These are phyloP conservation scores for Plasmopara muralis DNA, from an alignment of 352 stramenopile species.

Conservation along the genomic window DNA sequence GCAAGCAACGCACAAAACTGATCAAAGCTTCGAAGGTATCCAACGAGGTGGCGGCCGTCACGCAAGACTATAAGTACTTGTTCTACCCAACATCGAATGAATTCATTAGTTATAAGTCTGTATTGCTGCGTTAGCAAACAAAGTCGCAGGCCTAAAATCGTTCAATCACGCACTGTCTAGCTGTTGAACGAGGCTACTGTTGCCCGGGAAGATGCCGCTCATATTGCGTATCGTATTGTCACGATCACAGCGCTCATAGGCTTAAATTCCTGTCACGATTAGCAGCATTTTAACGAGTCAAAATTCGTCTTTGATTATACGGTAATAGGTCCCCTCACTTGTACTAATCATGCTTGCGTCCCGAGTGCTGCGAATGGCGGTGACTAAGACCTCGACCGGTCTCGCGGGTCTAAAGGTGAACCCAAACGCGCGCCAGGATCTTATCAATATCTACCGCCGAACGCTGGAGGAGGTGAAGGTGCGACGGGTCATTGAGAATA, in stretches of 20 bases:
- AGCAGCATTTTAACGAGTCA: background rate
- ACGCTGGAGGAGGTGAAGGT: constrained; percentile 80
- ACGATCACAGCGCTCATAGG: constrained; percentile 2
- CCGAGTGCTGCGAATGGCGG: constrained; percentile 75
- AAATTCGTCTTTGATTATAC: constrained; percentile 3
- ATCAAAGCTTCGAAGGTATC: constrained; percentile 84
- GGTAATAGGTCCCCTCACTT: background rate
- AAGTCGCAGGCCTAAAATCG: background rate
- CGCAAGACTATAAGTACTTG: constrained; percentile 90
- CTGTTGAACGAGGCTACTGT: constrained; percentile 78
- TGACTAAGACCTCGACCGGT: constrained; percentile 84
- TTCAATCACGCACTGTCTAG: constrained; percentile 59
- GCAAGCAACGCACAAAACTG: constrained; percentile 62
- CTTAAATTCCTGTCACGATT: constrained; percentile 5
- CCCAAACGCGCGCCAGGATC: constrained; percentile 70
- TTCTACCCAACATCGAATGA: constrained; percentile 35
- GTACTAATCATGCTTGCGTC: constrained; percentile 67
- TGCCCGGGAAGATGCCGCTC: constrained; percentile 74
- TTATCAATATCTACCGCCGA: constrained; percentile 81
- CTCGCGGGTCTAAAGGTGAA: constrained; percentile 82
- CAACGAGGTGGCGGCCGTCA: constrained; percentile 93
- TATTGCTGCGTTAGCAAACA: constrained; percentile 2
- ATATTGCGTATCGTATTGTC: constrained; percentile 23
- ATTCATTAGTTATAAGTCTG: constrained; percentile 6
- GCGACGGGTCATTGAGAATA: constrained; percentile 5